These are phyloP conservation scores for Fragaria iinumae DNA, from an alignment of 306 rosid genomes.

Conservation along the genomic window DNA sequence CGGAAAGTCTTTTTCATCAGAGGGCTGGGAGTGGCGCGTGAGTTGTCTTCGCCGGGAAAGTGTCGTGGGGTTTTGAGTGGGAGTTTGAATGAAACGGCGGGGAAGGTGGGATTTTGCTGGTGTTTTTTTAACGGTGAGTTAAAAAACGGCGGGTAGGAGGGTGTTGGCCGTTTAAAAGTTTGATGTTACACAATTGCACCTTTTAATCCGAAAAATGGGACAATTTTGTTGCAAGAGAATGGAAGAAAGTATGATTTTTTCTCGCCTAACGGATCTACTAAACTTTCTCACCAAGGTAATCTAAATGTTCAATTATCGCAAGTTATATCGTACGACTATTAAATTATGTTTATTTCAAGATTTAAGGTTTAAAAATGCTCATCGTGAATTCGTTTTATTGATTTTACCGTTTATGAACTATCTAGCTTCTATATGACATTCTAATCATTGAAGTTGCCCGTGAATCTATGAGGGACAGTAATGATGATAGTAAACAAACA, in stretches of 20 bases:
- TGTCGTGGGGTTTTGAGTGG: background rate
- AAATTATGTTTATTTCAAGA: no score
- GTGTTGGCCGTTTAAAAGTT: background rate
- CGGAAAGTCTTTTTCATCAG: background rate
- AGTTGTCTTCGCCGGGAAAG: background rate
- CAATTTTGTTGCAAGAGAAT: background rate
- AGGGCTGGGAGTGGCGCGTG: constrained; percentile 3
- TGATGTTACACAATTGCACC: background rate
- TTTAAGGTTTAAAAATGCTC: background rate
- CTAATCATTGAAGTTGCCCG: background rate
- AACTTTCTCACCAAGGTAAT: background rate
- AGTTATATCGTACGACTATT: no score
- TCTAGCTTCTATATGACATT: background rate
- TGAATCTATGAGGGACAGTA: background rate
- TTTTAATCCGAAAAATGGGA: background rate
- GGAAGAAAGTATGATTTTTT: background rate
- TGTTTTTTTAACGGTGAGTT: background rate
- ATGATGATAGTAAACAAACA: background rate
- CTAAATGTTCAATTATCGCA: background rate
- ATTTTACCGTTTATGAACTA: no score
- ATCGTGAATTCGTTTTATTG: no score
- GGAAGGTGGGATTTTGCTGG: background rate
- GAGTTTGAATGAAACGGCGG: constrained; percentile 14
- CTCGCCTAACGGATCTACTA: background rate
- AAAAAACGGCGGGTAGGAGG: background rate